Evolutionary conservation across 495 filamentous ascomycete species (phyloP).

Genomic region (Aspergillus biplanus): DNA sequence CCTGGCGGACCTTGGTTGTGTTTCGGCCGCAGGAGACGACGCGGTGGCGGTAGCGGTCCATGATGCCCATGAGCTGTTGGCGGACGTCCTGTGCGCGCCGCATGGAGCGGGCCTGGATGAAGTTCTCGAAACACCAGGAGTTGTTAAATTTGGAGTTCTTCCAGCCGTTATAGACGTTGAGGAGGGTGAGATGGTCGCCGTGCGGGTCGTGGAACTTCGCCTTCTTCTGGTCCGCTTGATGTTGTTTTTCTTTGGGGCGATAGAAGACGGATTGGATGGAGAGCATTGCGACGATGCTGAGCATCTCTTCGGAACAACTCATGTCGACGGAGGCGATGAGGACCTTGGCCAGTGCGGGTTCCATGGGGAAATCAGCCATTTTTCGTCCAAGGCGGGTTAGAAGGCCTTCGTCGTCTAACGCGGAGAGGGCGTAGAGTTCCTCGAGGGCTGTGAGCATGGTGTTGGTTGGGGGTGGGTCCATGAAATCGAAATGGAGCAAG

Average conservation of each 20-base stretch:
- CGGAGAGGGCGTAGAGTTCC: conserved; percentile 89
- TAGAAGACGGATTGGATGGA: conserved; percentile 86
- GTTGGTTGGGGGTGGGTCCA: conserved; percentile 96
- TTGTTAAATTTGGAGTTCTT: conserved; percentile 78
- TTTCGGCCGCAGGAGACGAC: conserved; percentile 84
- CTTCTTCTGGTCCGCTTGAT: conserved; percentile 96
- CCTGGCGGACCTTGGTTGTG: conserved; percentile 86
- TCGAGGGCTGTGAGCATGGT: conserved; percentile 97
- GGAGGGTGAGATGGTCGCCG: conserved; percentile 89
- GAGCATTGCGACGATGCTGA: conserved; percentile 95
- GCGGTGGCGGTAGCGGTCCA: conserved; percentile 82
- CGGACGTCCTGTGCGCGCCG: conserved; percentile 88
- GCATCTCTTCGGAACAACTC: conserved; percentile 88
- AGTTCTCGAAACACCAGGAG: conserved; percentile 97
- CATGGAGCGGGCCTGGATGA: conserved; percentile 90
- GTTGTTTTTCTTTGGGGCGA: conserved; percentile 94
- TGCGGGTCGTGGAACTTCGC: conserved; percentile 94
- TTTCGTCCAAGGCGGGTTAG: conserved; percentile 90
- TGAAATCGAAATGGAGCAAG: conserved; percentile 95
- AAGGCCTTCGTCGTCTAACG: conserved; percentile 94
- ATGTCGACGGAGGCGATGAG: conserved; percentile 86
- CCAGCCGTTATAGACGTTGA: conserved; percentile 98
- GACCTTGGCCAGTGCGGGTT: conserved; percentile 85
- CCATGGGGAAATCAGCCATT: conserved; percentile 98
- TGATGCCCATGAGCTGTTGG: conserved; percentile 88